These are phyloP conservation scores for Pseudotulostoma volvatum DNA, from an alignment of 495 filamentous ascomycete species.

Conservation along the genomic window DNA sequence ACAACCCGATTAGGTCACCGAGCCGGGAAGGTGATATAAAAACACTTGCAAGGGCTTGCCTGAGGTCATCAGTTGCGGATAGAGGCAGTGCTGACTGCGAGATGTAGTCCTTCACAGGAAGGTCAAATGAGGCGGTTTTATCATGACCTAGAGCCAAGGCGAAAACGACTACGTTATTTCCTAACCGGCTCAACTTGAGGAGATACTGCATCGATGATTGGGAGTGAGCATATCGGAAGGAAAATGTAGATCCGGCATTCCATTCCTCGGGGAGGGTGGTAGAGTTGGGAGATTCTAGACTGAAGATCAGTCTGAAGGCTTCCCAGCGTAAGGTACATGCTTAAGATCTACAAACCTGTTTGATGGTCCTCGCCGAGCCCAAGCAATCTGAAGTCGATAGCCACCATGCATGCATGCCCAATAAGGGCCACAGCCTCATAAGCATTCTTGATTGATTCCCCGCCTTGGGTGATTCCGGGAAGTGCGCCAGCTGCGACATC, in stretches of 20 bases:
- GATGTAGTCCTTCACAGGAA: constrained; percentile 61
- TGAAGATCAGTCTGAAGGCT: constrained; percentile 3
- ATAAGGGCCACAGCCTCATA: constrained; percentile 79
- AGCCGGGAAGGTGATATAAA: constrained; percentile 62
- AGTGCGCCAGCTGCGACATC: constrained; percentile 20
- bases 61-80: constrained; percentile 21
- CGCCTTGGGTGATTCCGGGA: constrained; percentile 9
- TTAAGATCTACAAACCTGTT: constrained; percentile 32
- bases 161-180: constrained; percentile 66
- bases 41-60: constrained; percentile 39
- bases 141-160: constrained; percentile 68
- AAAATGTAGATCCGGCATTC: constrained; percentile 53
- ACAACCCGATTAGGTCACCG: constrained; percentile 43
- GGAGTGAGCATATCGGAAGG: constrained; percentile 79
- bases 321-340: no score
- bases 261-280: constrained; percentile 56
- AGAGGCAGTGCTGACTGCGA: constrained; percentile 43
- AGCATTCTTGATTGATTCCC: constrained; percentile 47
- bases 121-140: constrained; percentile 59
- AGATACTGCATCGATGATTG: constrained; percentile 79
- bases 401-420: constrained; percentile 65
- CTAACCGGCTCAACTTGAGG: constrained; percentile 65
- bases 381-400: constrained; percentile 64
- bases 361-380: constrained; percentile 69
- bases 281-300: constrained; percentile 31